A percentile compares a stretch with the other conserved stretches of the same genome.
These are phyloP conservation scores for Helotiales sp. DNA, from an alignment of 2,329 filamentous ascomycete species.

Conservation along the genomic window DNA sequence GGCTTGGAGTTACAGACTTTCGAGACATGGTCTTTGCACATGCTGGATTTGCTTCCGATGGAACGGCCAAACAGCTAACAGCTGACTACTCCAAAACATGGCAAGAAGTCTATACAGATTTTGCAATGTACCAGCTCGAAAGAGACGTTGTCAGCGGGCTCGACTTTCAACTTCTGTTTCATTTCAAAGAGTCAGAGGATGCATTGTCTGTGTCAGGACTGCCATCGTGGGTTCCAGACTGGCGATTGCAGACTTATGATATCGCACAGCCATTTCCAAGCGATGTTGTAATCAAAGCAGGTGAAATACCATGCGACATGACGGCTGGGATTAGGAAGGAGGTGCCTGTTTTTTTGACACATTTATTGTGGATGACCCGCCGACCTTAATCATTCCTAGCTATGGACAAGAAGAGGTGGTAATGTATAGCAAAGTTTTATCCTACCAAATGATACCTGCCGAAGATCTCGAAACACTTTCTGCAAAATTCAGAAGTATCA, in stretches of 20 bases:
- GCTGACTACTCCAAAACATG: background rate
- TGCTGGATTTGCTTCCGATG: background rate
- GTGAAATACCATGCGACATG: no score
- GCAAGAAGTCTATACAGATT: background rate
- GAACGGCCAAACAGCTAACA: background rate
- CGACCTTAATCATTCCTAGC: background rate
- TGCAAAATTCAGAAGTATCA: background rate
- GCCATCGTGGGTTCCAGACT: background rate
- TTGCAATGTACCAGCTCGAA: background rate
- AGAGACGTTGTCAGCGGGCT: no score
- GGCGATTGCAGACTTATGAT: background rate
- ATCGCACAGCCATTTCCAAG: background rate
- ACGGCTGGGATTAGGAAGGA: no score
- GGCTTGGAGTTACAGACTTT: background rate
- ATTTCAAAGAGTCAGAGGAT: background rate
- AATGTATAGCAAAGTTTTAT: background rate
- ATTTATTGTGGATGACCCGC: background rate
- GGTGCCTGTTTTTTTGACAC: background rate
- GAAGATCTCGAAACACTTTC: background rate
- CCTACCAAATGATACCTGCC: background rate
- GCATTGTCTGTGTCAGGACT: background rate
- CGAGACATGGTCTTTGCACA: constrained; percentile 2
- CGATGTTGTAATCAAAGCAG: no score
- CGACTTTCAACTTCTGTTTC: background rate
- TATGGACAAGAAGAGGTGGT: background rate